Conservation (phyloP, 148 eudicot genomes). For the Polygonum aviculare region DNA sequence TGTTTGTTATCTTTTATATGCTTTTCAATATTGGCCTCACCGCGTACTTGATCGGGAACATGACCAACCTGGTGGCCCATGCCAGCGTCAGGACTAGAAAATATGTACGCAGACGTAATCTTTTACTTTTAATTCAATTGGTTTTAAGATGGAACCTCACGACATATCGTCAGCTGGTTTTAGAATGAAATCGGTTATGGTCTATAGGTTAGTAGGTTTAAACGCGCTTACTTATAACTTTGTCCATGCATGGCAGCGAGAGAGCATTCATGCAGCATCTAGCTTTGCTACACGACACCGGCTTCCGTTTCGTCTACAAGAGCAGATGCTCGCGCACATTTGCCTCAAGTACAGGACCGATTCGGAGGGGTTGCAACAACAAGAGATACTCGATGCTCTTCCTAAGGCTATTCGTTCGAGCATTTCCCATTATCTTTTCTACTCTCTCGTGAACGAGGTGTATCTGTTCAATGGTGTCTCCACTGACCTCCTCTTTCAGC, state of each 20-base stretch:
- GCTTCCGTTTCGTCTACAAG: slow-evolving; percentile 60
- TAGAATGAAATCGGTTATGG: too few relatives aligned
- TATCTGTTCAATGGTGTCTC: slow-evolving; percentile 78
- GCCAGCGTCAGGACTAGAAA: slow-evolving; percentile 72
- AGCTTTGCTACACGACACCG: slow-evolving; percentile 71
- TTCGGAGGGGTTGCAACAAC: slow-evolving; percentile 79
- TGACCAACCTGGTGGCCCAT: slow-evolving; percentile 92
- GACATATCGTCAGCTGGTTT: too few relatives aligned
- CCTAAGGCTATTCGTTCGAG: slow-evolving; percentile 84
- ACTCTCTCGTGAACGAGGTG: slow-evolving; percentile 54
- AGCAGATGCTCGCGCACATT: slow-evolving; percentile 87
- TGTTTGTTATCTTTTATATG: slow-evolving; percentile 69
- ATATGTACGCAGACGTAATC: slow-evolving; percentile 28
- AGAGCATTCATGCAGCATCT: slow-evolving; percentile 73
- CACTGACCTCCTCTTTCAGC: slow-evolving; percentile 77
- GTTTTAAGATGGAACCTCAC: too few relatives aligned
- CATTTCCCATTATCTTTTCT: slow-evolving; percentile 75
- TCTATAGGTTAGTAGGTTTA: too few relatives aligned
- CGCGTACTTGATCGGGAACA: slow-evolving; percentile 73
- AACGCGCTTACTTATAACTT: too few relatives aligned
- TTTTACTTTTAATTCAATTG: too few relatives aligned
- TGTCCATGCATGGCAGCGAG: too few relatives aligned
- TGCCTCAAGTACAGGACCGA: slow-evolving; percentile 67
- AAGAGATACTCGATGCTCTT: slow-evolving; percentile 69
- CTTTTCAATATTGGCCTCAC: slow-evolving; percentile 83